Evolutionary conservation across 257 asterid genomes (phyloP).

Genomic region (Fraxinus excelsior): DNA sequence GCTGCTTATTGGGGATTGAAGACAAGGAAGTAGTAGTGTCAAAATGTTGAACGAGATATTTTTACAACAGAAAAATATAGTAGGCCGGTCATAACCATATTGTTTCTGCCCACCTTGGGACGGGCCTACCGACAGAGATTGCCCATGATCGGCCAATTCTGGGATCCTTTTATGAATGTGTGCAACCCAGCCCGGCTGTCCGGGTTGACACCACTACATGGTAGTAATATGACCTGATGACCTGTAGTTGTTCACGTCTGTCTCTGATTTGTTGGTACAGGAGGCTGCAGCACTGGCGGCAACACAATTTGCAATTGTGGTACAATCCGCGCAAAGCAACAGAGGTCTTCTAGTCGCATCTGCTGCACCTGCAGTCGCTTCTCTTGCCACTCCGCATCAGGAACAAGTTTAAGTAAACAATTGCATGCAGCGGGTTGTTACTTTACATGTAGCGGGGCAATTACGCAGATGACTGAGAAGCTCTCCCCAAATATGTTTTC

Average conservation of each 20-base stretch:
- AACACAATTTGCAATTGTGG: slow-evolving; percentile 50
- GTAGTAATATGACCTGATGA: too few species aligned
- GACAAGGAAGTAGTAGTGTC: too few species aligned
- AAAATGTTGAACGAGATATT: too few species aligned
- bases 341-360: slow-evolving; percentile 45
- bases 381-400: background rate
- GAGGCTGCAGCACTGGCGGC: slow-evolving; percentile 56
- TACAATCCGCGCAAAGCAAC: slow-evolving; percentile 44
- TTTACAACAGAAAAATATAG: too few species aligned
- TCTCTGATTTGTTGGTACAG: slow-evolving; percentile 28
- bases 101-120: too few species aligned
- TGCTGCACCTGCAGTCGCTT: slow-evolving; percentile 25
- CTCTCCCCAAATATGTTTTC: background rate
- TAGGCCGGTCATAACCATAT: too few species aligned
- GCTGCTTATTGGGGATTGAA: too few species aligned
- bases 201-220: background rate
- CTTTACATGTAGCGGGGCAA: too few species aligned
- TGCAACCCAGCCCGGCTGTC: background rate
- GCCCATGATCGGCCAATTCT: too few species aligned
- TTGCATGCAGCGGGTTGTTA: background rate
- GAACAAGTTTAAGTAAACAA: background rate
- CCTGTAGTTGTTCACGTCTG: too few species aligned
- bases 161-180: too few species aligned
- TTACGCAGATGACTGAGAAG: background rate
- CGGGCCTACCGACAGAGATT: too few species aligned